Conservation (phyloP, 805 yeast species). For the Blastobotrys terrestris region DNA sequence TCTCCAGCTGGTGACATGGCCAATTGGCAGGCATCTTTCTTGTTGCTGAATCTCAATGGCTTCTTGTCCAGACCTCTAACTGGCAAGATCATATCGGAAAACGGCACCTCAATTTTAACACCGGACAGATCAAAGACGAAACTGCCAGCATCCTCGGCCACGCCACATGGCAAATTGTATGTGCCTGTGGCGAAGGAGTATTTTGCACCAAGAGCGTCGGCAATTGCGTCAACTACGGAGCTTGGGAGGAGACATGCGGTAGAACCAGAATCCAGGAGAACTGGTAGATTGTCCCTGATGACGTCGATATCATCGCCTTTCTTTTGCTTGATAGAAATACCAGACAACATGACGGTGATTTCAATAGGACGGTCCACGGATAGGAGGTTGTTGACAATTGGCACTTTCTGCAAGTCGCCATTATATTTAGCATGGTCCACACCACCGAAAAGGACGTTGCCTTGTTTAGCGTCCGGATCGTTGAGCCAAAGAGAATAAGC, state of each 20-base stretch:
- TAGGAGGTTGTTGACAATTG: constrained; percentile 14
- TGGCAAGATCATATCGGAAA: constrained; percentile 20
- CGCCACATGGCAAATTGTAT: constrained; percentile 23
- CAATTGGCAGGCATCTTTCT: constrained; percentile 12
- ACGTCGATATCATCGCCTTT: constrained; percentile 5
- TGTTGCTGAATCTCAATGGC: constrained; percentile 1
- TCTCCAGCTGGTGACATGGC: constrained; percentile 12
- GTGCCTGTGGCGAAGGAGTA: constrained; percentile 31
- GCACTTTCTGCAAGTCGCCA: constrained; percentile 13
- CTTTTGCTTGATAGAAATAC: constrained; percentile 1
- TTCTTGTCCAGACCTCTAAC: constrained; percentile 4
- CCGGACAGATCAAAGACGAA: constrained; percentile 46
- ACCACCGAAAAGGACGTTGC: constrained; percentile 40
- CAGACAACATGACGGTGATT: constrained; percentile 11
- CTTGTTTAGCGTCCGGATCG: constrained; percentile 29
- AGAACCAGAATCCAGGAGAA: constrained; percentile 24
- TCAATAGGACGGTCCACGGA: constrained; percentile 14
- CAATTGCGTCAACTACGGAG: constrained; percentile 27
- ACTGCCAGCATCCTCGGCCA: constrained; percentile 23
- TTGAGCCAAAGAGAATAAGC: constrained; percentile 45
- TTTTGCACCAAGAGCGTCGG: constrained; percentile 33
- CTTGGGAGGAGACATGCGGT: constrained; percentile 22
- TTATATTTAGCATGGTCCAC: constrained; percentile 13
- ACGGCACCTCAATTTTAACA: constrained; percentile 21
- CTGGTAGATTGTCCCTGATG: constrained; percentile 9